Evolutionary conservation across 495 filamentous ascomycete genomes (phyloP), one percentile per base, ranked within the genome.

Genomic region (Stereocaulon alpinum): DNA sequence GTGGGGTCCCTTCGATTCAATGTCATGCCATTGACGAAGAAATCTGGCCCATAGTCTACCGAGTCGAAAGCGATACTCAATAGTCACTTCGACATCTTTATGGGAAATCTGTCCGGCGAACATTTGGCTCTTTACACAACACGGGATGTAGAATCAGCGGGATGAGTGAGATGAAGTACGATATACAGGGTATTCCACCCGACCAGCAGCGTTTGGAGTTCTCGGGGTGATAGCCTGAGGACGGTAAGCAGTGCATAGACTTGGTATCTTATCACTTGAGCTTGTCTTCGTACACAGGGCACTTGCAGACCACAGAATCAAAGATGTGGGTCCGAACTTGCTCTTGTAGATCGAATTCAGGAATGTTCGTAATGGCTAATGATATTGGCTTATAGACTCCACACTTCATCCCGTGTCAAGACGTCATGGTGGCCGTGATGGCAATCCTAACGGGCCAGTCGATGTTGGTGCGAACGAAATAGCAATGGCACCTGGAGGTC

Each of bases 201-300:
- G 42, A 44, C 1, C 2, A 44, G 18, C 61, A 65, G 56, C 61
- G 66, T 15, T 29, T 70, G 2, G 61, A 69, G 48, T 66, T 44
- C 41, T 24, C 3, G n/a, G 68, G 90, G 61, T 95, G 95, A 83
- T 91, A 96, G 72, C 84, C 96, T 15, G 91, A 95, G 71, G 91
- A 95, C 70, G 90, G 91, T 50, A 50, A 50, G 47, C 45, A 20
- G 1, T 20, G 11, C 20, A 11, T 20, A 20, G 24, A 49, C 18
- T 11, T 15, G 2, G 1, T 9, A 49, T 18, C n/a, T 1, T 49
- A 20, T 15, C 18, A 49, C 18, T 15, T 20, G 11, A 5, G 10
- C 40, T 41, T 11, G 17, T 41, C 11, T 11, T 11, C 40, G 17
- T 41, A 41, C 2, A 2, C 40, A 11, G 40, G 10, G 10, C 4